These are phyloP conservation scores for Diospyros kaki DNA, from an alignment of 148 eudicot genomes.

Conservation along the genomic window DNA sequence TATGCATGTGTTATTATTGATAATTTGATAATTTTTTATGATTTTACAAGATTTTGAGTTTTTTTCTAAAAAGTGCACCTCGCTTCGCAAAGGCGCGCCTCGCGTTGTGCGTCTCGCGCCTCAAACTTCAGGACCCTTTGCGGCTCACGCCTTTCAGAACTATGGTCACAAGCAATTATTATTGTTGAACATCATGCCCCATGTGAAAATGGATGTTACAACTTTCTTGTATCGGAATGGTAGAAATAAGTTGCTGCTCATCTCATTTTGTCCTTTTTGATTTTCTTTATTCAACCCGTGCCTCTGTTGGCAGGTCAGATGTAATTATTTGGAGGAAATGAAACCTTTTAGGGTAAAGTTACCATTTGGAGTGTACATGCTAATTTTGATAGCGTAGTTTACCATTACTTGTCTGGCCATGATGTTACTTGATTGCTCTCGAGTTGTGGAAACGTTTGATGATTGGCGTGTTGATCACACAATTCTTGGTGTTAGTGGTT, in stretches of 20 bases:
- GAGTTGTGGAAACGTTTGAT: background rate
- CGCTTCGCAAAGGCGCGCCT: too few relatives aligned
- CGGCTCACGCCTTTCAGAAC: too few relatives aligned
- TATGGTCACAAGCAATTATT: too few relatives aligned
- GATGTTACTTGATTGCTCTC: background rate
- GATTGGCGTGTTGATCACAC: background rate
- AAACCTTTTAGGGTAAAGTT: background rate
- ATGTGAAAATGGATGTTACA: too few relatives aligned
- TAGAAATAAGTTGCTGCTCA: too few relatives aligned
- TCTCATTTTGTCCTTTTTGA: background rate
- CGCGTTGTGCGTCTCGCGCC: too few relatives aligned
- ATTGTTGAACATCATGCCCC: constrained; percentile 1
- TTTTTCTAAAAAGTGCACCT: too few relatives aligned
- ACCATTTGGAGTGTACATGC: background rate
- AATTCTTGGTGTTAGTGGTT: background rate
- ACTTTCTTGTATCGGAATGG: too few relatives aligned
- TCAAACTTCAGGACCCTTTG: too few relatives aligned
- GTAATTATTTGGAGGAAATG: background rate
- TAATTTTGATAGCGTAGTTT: background rate
- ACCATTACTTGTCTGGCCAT: background rate
- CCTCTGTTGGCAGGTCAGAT: background rate
- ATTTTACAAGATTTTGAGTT: too few relatives aligned
- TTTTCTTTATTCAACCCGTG: background rate
- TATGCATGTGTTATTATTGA: too few relatives aligned
- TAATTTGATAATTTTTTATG: too few relatives aligned